A percentile compares a stretch with the other conserved stretches of the same genome.
Conservation (phyloP, 768 basidiomycete species). For the Suillus decipiens region DNA sequence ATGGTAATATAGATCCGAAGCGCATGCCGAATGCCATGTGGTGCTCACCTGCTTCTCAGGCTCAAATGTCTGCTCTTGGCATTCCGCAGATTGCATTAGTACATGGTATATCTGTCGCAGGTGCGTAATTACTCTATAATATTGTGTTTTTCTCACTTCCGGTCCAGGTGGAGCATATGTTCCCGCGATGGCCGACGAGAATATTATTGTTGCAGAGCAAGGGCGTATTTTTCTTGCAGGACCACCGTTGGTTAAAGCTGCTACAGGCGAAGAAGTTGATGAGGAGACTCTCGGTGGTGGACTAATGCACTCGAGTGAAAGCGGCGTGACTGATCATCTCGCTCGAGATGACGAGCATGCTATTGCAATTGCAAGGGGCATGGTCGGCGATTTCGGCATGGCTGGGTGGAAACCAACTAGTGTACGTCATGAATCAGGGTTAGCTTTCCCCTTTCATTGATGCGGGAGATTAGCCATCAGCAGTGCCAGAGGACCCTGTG, state of each 20-base stretch:
- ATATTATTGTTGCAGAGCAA: slow-evolving; percentile 87
- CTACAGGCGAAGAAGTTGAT: slow-evolving; percentile 90
- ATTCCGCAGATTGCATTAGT: slow-evolving; percentile 93
- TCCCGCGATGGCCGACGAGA: slow-evolving; percentile 96
- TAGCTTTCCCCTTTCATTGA: slow-evolving; percentile 13
- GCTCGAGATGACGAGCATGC: slow-evolving; percentile 87
- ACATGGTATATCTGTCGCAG: slow-evolving; percentile 93
- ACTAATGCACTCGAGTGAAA: slow-evolving; percentile 88
- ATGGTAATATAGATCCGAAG: slow-evolving; percentile 55
- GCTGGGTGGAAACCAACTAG: slow-evolving; percentile 51
- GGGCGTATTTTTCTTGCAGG: slow-evolving; percentile 94
- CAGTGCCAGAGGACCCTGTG: slow-evolving; percentile 66
- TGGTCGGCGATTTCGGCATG: slow-evolving; percentile 76
- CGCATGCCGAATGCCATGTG: slow-evolving; percentile 5
- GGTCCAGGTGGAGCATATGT: slow-evolving; percentile 83
- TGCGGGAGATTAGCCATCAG: slow-evolving; percentile 48
- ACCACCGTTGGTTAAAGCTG: slow-evolving; percentile 92
- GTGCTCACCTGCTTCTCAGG: slow-evolving; percentile 44
- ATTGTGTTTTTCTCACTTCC: slow-evolving; percentile 11
- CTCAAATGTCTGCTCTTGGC: slow-evolving; percentile 89
- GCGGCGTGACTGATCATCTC: slow-evolving; percentile 88
- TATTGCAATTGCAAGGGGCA: slow-evolving; percentile 71
- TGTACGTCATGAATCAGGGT: slow-evolving; percentile 40
- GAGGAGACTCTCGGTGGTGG: slow-evolving; percentile 92
- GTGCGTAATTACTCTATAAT: slow-evolving; percentile 29